These are phyloP conservation scores for Erysimum cheiri DNA, from an alignment of 441 rosid species.

Conservation along the genomic window DNA sequence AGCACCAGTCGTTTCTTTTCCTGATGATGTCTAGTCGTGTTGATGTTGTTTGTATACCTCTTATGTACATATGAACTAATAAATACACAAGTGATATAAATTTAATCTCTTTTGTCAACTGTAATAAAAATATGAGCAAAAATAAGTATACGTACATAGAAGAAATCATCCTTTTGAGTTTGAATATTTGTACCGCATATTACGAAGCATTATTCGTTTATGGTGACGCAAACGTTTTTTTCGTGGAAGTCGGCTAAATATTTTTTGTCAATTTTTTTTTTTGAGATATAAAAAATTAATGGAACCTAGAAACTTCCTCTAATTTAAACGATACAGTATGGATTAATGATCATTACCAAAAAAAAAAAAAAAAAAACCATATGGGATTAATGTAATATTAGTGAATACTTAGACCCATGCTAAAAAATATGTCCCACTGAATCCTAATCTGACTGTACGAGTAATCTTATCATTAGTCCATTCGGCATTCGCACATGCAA, in stretches of 20 bases:
- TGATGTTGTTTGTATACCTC: not conserved
- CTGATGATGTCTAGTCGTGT: not conserved
- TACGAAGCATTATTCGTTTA: slow-evolving; percentile 21
- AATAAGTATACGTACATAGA: not conserved
- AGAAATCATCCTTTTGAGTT: not conserved
- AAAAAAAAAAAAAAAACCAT: not conserved
- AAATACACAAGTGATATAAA: not conserved
- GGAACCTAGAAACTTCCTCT: not conserved
- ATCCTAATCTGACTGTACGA: slow-evolving; percentile 16
- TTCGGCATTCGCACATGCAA: not conserved
- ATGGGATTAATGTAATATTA: slow-evolving; percentile 3
- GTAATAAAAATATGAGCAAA: not conserved
- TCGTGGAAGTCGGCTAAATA: not conserved
- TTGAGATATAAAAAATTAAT: not conserved
- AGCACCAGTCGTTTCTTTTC: not conserved
- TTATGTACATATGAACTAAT: not conserved
- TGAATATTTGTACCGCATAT: slow-evolving; percentile 4
- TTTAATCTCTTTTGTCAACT: not conserved
- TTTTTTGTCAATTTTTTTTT: not conserved
- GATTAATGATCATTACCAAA: no score
- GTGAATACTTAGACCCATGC: slow-evolving; percentile 7
- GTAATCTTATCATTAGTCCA: slow-evolving; percentile 22
- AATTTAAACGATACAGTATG: not conserved
- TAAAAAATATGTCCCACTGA: not conserved
- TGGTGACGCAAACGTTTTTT: slow-evolving; percentile 5